Evolutionary conservation across 2,329 filamentous ascomycete genomes (phyloP).

Genomic region (Whalleya microplaca): DNA sequence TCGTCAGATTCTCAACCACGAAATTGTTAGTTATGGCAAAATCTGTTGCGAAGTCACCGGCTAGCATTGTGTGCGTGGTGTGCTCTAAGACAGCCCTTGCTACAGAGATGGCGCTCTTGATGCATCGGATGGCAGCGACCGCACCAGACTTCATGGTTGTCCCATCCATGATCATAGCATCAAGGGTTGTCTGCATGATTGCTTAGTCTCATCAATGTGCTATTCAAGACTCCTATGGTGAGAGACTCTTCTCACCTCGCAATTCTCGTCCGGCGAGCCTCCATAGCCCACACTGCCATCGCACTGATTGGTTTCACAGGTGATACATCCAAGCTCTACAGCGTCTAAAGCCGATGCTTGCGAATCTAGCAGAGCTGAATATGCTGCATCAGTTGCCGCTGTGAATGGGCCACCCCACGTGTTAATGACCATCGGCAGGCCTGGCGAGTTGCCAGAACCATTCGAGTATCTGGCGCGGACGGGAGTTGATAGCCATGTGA

Average conservation of each 20-base stretch:
- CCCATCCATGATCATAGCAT: conserved; percentile 63
- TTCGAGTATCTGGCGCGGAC: conserved; percentile 2
- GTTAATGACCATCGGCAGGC: conserved; percentile 56
- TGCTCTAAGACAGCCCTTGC: conserved; percentile 55
- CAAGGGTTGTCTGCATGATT: conserved; percentile 52
- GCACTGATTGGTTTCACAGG: conserved; percentile 57
- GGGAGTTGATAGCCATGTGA: conserved; percentile 15
- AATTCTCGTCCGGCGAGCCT: conserved; percentile 58
- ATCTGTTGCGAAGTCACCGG: conserved; percentile 56
- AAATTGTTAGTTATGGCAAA: conserved; percentile 59
- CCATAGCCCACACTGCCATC: conserved; percentile 59
- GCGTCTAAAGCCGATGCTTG: conserved; percentile 51
- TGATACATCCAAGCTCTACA: conserved; percentile 53
- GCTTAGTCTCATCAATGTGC: not conserved
- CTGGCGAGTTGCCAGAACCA: conserved; percentile 36
- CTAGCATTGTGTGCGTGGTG: conserved; percentile 55
- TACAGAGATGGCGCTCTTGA: conserved; percentile 53
- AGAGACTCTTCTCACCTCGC: conserved; percentile 42
- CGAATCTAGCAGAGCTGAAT: conserved; percentile 39
- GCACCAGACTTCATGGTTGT: conserved; percentile 56
- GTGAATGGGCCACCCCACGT: conserved; percentile 59
- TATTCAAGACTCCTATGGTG: not conserved
- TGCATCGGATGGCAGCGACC: conserved; percentile 54
- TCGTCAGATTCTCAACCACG: conserved; percentile 46
- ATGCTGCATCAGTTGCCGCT: conserved; percentile 56